These are phyloP conservation scores for Aureobasidium namibiae DNA, from an alignment of 2,329 filamentous ascomycete genomes.

Conservation along the genomic window DNA sequence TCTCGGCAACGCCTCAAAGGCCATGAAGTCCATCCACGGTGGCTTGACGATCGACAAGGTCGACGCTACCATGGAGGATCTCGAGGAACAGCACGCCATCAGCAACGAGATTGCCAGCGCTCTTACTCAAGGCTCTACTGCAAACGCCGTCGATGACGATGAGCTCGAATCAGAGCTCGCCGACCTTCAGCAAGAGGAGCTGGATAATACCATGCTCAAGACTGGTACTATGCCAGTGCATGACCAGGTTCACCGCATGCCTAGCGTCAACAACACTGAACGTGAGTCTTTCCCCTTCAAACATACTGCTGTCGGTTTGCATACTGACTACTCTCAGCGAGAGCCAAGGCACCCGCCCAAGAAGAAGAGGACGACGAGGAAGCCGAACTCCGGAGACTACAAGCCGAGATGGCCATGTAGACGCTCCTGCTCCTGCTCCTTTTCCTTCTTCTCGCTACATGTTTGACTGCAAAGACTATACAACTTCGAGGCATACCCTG, in stretches of 20 bases:
- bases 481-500: constrained; percentile 11
- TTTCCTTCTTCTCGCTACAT: neutral
- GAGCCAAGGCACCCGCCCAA: constrained; percentile 38
- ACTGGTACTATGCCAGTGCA: constrained; percentile 76
- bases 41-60: constrained; percentile 90
- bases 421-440: neutral
- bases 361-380: constrained; percentile 87
- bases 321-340: constrained; percentile 31
- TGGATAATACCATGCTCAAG: constrained; percentile 90
- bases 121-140: constrained; percentile 61
- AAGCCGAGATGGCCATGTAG: constrained; percentile 95
- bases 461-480: constrained; percentile 9
- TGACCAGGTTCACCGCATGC: constrained; percentile 69
- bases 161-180: constrained; percentile 83
- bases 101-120: constrained; percentile 87
- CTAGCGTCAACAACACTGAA: constrained; percentile 64
- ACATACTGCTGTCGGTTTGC: neutral
- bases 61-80: constrained; percentile 86
- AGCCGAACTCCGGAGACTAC: constrained; percentile 83
- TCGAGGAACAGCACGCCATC: constrained; percentile 86
- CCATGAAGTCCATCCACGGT: constrained; percentile 89
- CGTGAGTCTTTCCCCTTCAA: constrained; percentile 47
- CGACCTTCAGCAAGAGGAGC: constrained; percentile 77
- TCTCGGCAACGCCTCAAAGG: constrained; percentile 83
- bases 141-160: constrained; percentile 71